Conservation (phyloP, 2,329 filamentous ascomycete genomes). For the Leptosphaerulina australis region DNA sequence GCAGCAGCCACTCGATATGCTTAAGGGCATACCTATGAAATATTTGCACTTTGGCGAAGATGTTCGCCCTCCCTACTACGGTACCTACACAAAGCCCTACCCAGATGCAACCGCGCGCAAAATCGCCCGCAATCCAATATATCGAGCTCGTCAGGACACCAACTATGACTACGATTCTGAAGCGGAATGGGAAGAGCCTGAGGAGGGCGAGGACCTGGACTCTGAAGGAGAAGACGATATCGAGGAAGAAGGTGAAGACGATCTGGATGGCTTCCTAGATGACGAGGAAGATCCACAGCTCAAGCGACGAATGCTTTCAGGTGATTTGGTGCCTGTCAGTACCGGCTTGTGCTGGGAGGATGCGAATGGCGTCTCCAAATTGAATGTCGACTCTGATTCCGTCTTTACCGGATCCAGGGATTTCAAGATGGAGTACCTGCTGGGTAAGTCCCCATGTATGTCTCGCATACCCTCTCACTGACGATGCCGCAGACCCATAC, state of each 20-base stretch:
- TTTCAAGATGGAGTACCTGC: slow-evolving; percentile 76
- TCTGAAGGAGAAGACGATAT: slow-evolving; percentile 70
- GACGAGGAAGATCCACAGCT: slow-evolving; percentile 71
- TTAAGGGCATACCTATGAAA: slow-evolving; percentile 67
- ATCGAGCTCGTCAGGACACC: slow-evolving; percentile 64
- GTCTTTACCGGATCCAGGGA: slow-evolving; percentile 60
- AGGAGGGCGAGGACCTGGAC: slow-evolving; percentile 71
- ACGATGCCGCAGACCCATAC: slow-evolving; percentile 47
- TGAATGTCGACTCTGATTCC: slow-evolving; percentile 53
- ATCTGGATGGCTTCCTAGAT: slow-evolving; percentile 89
- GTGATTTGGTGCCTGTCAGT: slow-evolving; percentile 75
- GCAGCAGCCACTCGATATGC: slow-evolving; percentile 48
- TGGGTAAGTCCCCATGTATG: slow-evolving; percentile 59
- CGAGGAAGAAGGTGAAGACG: slow-evolving; percentile 76
- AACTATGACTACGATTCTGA: slow-evolving; percentile 88
- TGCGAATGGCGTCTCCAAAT: slow-evolving; percentile 47
- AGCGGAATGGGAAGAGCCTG: slow-evolving; percentile 79
- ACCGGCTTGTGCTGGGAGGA: slow-evolving; percentile 87
- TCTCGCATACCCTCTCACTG: slow-evolving; percentile 8
- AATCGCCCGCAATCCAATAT: slow-evolving; percentile 60
- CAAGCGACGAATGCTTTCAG: slow-evolving; percentile 64
- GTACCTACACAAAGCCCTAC: slow-evolving; percentile 70
- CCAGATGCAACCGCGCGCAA: slow-evolving; percentile 52
- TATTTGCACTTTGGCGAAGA: slow-evolving; percentile 66
- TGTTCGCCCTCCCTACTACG: slow-evolving; percentile 70